phyloP scores from a whole-genome alignment of 306 rosid genomes.

The Dryas alaskensis region DNA sequence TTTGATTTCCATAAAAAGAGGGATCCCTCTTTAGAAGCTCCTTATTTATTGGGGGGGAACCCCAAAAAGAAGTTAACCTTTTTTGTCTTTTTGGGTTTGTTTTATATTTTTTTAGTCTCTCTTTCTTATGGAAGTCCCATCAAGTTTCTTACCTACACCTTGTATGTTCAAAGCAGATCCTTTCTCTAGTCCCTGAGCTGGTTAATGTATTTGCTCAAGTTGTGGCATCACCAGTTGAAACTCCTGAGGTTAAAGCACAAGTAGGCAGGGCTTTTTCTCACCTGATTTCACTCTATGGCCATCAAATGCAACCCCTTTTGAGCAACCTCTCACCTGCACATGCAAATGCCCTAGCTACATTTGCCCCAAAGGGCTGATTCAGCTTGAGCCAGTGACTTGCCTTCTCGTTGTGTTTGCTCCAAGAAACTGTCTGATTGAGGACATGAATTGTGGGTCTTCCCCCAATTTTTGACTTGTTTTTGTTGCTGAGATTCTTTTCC shows the following conservation, averaged over 20 bases:
- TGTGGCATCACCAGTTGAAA: constrained; percentile 80
- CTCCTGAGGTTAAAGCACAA: constrained; percentile 75
- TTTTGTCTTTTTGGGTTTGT: constrained; percentile 10
- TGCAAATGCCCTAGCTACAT: constrained; percentile 85
- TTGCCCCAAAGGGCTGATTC: constrained; percentile 64
- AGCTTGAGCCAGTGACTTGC: constrained; percentile 12
- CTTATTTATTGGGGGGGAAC: not conserved
- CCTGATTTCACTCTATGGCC: constrained; percentile 82
- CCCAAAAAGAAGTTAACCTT: not conserved
- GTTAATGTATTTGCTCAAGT: constrained; percentile 92
- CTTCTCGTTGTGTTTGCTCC: constrained; percentile 20
- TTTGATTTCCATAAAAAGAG: not conserved
- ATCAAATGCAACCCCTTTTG: constrained; percentile 90
- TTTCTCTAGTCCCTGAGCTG: constrained; percentile 82
- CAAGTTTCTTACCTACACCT: constrained; percentile 23
- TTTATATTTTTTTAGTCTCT: constrained; percentile 2
- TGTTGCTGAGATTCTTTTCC: constrained; percentile 14
- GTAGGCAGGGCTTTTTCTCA: constrained; percentile 86
- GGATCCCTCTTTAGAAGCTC: not conserved
- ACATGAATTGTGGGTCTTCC: constrained; percentile 21
- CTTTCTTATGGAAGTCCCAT: not conserved
- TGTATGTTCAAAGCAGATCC: constrained; percentile 61
- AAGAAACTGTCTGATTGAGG: constrained; percentile 4
- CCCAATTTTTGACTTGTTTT: not conserved
- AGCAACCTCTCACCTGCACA: constrained; percentile 75